Evolutionary conservation across 768 basidiomycete species (phyloP).

Genomic region (Guyanaporus albipodus): DNA sequence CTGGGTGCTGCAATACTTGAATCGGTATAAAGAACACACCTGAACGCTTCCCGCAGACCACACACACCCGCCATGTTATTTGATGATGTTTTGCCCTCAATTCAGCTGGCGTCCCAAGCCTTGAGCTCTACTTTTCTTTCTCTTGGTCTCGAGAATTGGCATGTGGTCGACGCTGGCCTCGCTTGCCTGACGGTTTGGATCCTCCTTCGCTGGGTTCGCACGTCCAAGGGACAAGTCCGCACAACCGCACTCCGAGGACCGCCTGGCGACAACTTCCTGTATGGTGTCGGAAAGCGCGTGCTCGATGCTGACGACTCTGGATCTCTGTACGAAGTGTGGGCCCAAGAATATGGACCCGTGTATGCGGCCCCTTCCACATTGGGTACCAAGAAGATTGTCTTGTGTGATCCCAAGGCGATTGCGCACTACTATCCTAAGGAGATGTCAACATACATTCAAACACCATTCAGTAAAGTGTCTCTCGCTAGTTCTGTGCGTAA

Average conservation of each 20-base stretch:
- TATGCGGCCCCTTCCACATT: slow-evolving; percentile 8
- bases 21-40: no score
- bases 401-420: slow-evolving; percentile 38
- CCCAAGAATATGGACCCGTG: slow-evolving; percentile 10
- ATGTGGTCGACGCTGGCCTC: neutral
- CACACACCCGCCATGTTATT: no score
- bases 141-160: no score
- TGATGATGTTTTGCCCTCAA: no score
- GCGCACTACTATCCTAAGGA: slow-evolving; percentile 5
- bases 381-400: slow-evolving; percentile 5
- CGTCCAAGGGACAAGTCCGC: slow-evolving; percentile 29
- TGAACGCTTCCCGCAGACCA: no score
- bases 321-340: slow-evolving; percentile 16
- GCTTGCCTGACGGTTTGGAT: neutral
- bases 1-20: no score
- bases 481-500: slow-evolving; percentile 23
- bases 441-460: slow-evolving; percentile 37
- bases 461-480: slow-evolving; percentile 30
- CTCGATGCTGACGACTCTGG: neutral
- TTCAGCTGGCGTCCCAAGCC: no score
- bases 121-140: no score
- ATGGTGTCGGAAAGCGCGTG: slow-evolving; percentile 6
- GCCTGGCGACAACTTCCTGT: slow-evolving; percentile 12
- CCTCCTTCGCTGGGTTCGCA: slow-evolving; percentile 3
- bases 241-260: slow-evolving; percentile 13